Base-by-base conservation (phyloP, 495 filamentous ascomycete genomes). In the Physcia stellaris region DNA sequence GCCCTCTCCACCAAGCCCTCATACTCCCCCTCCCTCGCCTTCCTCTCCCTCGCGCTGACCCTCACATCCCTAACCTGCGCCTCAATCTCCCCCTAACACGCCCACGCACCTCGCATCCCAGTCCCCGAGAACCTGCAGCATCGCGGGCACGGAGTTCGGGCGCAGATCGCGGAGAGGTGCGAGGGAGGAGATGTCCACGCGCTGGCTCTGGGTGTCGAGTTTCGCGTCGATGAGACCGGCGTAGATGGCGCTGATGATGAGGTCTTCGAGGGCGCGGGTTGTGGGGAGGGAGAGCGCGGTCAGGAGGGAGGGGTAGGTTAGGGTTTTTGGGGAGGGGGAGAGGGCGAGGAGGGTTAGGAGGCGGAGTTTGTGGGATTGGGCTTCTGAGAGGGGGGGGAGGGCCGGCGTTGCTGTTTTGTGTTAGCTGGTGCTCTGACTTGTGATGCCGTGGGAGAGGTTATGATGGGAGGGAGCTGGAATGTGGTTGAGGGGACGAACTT, bases 221-320 rank as follows among this genome's bases (percentile, higher is more conserved):
- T 84, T 85, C 6, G 75, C 90, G 18, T 68, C 67, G 24, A 98
- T 57, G 0, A 98, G 74, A 15, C 76, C 80, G 26, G 79, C 71
- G 68, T 95, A 96, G 58, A 95, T 82, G 47, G 86, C 74, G 47
- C 75, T 73, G 55, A 90, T 94, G 42, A 96, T 73, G 38, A 96
- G 78, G 48, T 86, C 75, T 67, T 98, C 90, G 48, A 98, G 79
- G 28, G 80, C 76, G 23, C 81, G 72, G 39, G 68, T 54, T 41
- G 62, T 68, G 35, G 74, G 48, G 22, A 94, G 77, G 37, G 67
- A 73, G 37, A 98, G 83, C 6, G 64, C 60, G 20, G 43, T 27
- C 40, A 74, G 75, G 21, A 98, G 75, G 35, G 69, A 50, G 24
- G 65, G 42, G 59, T 98, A 98, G 45, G 69, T 82, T 15, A 94